Evolutionary conservation across 768 basidiomycete species (phyloP).

Genomic region (Symmetrospora coprosmae): DNA sequence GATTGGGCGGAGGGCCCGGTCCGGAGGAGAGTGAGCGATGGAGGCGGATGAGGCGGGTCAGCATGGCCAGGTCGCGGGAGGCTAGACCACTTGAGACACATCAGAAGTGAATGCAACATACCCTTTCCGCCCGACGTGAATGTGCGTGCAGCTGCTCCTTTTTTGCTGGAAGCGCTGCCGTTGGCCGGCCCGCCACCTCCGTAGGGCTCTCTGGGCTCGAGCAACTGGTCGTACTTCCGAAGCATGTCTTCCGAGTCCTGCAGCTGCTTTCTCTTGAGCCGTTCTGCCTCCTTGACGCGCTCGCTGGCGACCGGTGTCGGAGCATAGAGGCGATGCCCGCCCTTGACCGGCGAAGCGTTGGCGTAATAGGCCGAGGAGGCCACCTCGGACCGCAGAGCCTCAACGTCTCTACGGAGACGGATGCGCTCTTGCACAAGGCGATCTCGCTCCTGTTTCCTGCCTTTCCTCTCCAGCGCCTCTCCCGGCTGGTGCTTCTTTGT

Average conservation of each 20-base stretch:
- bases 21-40: too few relatives aligned
- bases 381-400: background rate
- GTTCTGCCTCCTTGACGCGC: conserved; percentile 3
- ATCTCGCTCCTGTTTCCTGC: conserved; percentile 12
- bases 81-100: background rate
- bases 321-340: background rate
- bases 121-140: conserved; percentile 11
- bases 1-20: too few relatives aligned
- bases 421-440: conserved; percentile 3
- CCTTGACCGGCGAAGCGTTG: background rate
- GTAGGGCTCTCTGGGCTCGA: conserved; percentile 16
- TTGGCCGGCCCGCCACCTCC: background rate
- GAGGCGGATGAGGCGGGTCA: too few relatives aligned
- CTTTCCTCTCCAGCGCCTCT: conserved; percentile 1
- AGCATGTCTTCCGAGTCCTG: conserved; percentile 15
- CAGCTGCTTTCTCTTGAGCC: conserved; percentile 7
- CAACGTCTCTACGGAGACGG: background rate
- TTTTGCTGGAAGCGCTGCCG: background rate
- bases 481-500: background rate
- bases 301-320: conserved; percentile 5
- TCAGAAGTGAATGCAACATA: background rate
- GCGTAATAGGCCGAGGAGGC: conserved; percentile 14
- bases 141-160: background rate
- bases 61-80: too few relatives aligned
- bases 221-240: conserved; percentile 4